Conservation (phyloP, 768 basidiomycete genomes). For the Leccinum pellstonianum region DNA sequence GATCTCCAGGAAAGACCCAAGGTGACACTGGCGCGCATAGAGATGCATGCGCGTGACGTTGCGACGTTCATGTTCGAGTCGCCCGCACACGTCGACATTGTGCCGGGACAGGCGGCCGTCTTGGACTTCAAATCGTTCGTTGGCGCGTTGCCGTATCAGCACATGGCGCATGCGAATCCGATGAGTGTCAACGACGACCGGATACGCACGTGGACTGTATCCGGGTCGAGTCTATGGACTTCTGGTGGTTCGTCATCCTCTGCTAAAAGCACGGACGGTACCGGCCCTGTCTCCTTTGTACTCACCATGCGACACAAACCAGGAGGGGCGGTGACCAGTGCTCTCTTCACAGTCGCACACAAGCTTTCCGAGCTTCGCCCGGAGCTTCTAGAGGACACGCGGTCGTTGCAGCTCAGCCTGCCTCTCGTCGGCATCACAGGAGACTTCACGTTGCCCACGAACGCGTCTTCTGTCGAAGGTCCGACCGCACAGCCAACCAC, state of each 20-base stretch:
- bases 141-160: conserved; percentile 47
- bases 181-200: conserved; percentile 60
- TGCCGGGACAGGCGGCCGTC: conserved; percentile 53
- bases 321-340: conserved; percentile 53
- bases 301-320: conserved; percentile 59
- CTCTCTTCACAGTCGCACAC: conserved; percentile 49
- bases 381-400: conserved; percentile 41
- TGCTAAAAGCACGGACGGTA: neutral
- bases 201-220: conserved; percentile 66
- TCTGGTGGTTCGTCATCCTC: neutral
- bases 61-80: conserved; percentile 56
- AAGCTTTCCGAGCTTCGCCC: conserved; percentile 41
- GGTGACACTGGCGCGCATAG: conserved; percentile 36
- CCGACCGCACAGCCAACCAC: neutral
- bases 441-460: conserved; percentile 42
- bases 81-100: conserved; percentile 33
- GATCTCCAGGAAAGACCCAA: conserved; percentile 21
- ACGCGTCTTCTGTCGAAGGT: neutral
- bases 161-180: conserved; percentile 53
- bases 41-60: conserved; percentile 45
- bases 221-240: conserved; percentile 29
- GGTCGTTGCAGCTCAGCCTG: conserved; percentile 40
- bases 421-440: conserved; percentile 53
- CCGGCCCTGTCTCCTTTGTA: conserved; percentile 28
- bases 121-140: conserved; percentile 54